Evolutionary conservation across 2,329 filamentous ascomycete genomes (phyloP), one percentile per base, ranked within the genome.

Genomic region (Orbilia oligospora): DNA sequence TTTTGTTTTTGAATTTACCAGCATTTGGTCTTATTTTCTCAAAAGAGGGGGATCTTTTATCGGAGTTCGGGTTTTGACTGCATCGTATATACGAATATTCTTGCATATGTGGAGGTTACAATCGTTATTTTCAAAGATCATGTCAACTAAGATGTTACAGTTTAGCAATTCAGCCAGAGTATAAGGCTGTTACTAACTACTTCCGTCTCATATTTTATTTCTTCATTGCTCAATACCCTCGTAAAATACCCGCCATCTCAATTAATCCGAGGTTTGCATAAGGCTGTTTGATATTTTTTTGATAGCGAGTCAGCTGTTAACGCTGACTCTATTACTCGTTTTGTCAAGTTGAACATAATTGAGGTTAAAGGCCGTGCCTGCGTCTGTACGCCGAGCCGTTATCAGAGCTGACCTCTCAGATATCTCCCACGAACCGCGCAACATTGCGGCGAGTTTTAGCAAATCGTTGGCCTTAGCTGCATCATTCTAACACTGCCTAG

Each of bases 291-390:
- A 30, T 30, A 30, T 3, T 65, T 2, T 65, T 2, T 65, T 55
- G 53, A 65, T 49, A 56, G 18, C 49, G 6, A 41, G 36, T 41
- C 36, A 58, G 61, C 69, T 38, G 70, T 46, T 5, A 49, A 51
- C 18, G 14, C 4, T 24, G 41, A 44, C 58, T 14, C 27, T 38
- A 36, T 49, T 72, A 22, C 69, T 58, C 18, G 5, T 58, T 72
- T 58, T 49, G 69, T 66, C 38, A 67, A 36, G 49, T 67, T 48
- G 22, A 73, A 55, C 41, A 61, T 33, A 9, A 24, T 53, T 63
- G 30, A 56, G 63, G 61, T 61, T 73, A 61, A 53, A 67, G 49
- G 38, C 58, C 38, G 70, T 58, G 22, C 70, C 44, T 73, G 70
- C 49, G 48, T 24, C 56, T 61, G 63, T 24, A 46, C 24, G 33